These are phyloP conservation scores for Mucor racemosus DNA, from an alignment of 371 early-diverging fungal genomes.

Conservation along the genomic window DNA sequence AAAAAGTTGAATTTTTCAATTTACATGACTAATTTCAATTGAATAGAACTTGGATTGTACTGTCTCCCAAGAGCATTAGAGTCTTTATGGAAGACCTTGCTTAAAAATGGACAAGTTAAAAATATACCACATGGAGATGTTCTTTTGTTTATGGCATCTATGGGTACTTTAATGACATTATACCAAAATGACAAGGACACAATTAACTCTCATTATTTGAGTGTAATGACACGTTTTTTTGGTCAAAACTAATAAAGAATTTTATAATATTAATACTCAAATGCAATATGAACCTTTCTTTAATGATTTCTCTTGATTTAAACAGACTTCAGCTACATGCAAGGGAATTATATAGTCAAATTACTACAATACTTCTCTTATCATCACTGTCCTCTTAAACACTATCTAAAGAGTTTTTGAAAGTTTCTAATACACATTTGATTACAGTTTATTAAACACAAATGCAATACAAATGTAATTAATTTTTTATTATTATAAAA, in stretches of 20 bases:
- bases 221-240: slow-evolving; percentile 82
- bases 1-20: background rate
- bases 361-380: too few species aligned
- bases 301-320: too few species aligned
- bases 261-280: too few species aligned
- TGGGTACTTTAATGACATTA: slow-evolving; percentile 82
- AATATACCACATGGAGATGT: slow-evolving; percentile 61
- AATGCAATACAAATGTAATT: too few species aligned
- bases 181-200: slow-evolving; percentile 81
- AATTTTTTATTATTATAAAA: too few species aligned
- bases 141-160: slow-evolving; percentile 71
- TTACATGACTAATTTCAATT: background rate
- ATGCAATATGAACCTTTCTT: too few species aligned
- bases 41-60: slow-evolving; percentile 79
- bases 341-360: too few species aligned
- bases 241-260: slow-evolving; percentile 69
- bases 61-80: slow-evolving; percentile 83
- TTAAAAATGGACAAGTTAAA: slow-evolving; percentile 50
- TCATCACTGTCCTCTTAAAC: too few species aligned
- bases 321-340: too few species aligned
- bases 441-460: too few species aligned
- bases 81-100: slow-evolving; percentile 66
- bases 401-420: too few species aligned
- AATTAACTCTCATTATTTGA: slow-evolving; percentile 75
- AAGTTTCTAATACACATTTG: too few species aligned